These are phyloP conservation scores for Paxillus involutus DNA, from an alignment of 768 basidiomycete species.

Conservation along the genomic window DNA sequence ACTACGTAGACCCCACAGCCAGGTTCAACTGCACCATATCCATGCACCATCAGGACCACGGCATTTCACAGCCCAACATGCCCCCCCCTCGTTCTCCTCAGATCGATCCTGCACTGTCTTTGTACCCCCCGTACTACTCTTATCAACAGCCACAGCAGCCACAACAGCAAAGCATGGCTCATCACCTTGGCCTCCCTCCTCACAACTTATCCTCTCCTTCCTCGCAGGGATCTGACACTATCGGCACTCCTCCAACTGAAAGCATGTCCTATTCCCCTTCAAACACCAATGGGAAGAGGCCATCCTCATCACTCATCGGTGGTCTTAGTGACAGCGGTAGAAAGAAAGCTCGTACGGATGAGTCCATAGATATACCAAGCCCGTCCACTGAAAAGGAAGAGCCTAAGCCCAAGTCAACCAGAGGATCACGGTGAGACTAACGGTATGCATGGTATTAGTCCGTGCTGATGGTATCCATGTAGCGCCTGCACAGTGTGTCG, in stretches of 20 bases:
- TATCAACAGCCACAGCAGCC: constrained; percentile 53
- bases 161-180: constrained; percentile 48
- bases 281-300: constrained; percentile 65
- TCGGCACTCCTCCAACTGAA: constrained; percentile 73
- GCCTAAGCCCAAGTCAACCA: constrained; percentile 76
- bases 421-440: constrained; percentile 72
- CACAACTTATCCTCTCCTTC: constrained; percentile 75
- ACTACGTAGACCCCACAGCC: constrained; percentile 23
- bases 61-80: constrained; percentile 37
- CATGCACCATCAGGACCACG: constrained; percentile 46
- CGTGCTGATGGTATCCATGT: constrained; percentile 13
- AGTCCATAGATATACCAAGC: constrained; percentile 46
- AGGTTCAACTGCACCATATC: constrained; percentile 43
- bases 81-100: constrained; percentile 55
- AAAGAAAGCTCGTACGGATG: constrained; percentile 65
- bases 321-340: constrained; percentile 38
- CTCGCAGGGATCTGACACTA: constrained; percentile 74
- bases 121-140: constrained; percentile 64
- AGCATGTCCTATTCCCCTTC: constrained; percentile 50
- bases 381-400: constrained; percentile 61
- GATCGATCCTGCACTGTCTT: constrained; percentile 70
- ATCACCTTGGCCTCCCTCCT: constrained; percentile 55
- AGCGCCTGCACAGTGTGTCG: constrained; percentile 93
- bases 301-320: constrained; percentile 48
- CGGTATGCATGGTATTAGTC: background rate